phyloP scores from a whole-genome alignment of 139 green algal genomes.

The Tetradesmus obliquus region DNA sequence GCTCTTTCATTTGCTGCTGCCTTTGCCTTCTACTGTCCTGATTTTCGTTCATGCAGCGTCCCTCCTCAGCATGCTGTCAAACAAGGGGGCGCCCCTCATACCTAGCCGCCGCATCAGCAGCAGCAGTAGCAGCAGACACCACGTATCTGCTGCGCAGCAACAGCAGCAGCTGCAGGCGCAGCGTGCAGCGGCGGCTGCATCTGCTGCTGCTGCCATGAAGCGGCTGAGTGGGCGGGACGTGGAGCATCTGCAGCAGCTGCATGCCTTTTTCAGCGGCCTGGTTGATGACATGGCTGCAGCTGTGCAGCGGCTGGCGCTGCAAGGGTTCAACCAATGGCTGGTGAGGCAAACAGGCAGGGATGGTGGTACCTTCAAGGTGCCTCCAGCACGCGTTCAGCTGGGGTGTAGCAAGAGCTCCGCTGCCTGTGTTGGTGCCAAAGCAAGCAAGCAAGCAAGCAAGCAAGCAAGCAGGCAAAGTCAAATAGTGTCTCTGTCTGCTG shows the following conservation, averaged over 20 bases:
- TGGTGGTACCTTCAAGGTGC: neutral
- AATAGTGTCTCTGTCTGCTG: no score
- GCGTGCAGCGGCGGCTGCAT: neutral
- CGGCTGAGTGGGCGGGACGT: constrained; percentile 20
- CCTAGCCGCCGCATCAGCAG: neutral
- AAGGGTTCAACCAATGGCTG: constrained; percentile 86
- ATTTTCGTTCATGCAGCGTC: neutral
- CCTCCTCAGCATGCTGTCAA: constrained; percentile 8
- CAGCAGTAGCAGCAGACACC: neutral
- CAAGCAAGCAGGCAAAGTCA: no score
- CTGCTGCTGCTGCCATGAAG: neutral
- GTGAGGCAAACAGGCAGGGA: constrained; percentile 42
- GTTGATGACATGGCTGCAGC: constrained; percentile 60
- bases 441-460: no score
- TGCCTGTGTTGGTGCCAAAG: neutral
- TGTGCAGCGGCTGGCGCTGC: constrained; percentile 68
- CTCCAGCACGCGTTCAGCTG: neutral
- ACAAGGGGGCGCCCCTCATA: neutral
- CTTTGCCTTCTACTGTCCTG: neutral
- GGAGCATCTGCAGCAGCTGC: constrained; percentile 50
- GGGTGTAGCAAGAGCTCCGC: neutral
- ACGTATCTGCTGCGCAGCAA: neutral
- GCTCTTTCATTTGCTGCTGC: neutral
- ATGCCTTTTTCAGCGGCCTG: constrained; percentile 57
- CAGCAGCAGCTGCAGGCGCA: neutral